phyloP scores from a whole-genome alignment of 495 filamentous ascomycete genomes.

The Hypoxylon rickii region DNA sequence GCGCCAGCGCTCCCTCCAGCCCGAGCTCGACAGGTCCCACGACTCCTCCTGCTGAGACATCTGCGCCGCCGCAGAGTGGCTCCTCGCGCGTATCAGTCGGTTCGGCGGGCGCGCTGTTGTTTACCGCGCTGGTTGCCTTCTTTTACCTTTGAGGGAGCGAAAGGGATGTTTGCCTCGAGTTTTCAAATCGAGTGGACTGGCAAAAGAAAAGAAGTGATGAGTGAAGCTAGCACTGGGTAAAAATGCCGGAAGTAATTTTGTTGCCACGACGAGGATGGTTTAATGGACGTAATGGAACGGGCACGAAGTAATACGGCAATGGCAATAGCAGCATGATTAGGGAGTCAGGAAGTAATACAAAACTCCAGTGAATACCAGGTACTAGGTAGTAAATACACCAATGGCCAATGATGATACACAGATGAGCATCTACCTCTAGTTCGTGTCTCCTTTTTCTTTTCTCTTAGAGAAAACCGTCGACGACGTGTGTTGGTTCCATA shows the following conservation, averaged over 20 bases:
- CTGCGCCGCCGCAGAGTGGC: constrained; percentile 28
- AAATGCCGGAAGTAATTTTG: constrained; percentile 21
- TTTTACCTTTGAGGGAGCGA: constrained; percentile 38
- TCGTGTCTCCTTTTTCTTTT: too few species aligned
- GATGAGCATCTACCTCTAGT: too few species aligned
- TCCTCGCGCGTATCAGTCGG: constrained; percentile 36
- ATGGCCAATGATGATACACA: too few species aligned
- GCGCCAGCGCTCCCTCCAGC: constrained; percentile 15
- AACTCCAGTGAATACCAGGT: constrained; percentile 9
- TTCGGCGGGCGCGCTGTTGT: constrained; percentile 39
- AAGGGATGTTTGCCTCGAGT: neutral
- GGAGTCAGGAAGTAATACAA: constrained; percentile 25
- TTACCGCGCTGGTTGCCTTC: constrained; percentile 40
- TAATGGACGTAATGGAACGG: constrained; percentile 24
- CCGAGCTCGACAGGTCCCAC: constrained; percentile 12
- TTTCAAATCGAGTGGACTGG: neutral
- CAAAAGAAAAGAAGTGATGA: neutral
- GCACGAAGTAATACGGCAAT: neutral
- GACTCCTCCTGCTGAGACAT: constrained; percentile 12
- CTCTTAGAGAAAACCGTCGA: too few species aligned
- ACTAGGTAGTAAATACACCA: neutral
- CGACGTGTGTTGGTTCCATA: too few species aligned
- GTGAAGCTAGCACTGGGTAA: too few species aligned
- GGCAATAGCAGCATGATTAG: constrained; percentile 11
- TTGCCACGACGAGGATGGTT: constrained; percentile 14